Conservation (phyloP, 495 filamentous ascomycete genomes). For the Hypoxylon lenormandii region DNA sequence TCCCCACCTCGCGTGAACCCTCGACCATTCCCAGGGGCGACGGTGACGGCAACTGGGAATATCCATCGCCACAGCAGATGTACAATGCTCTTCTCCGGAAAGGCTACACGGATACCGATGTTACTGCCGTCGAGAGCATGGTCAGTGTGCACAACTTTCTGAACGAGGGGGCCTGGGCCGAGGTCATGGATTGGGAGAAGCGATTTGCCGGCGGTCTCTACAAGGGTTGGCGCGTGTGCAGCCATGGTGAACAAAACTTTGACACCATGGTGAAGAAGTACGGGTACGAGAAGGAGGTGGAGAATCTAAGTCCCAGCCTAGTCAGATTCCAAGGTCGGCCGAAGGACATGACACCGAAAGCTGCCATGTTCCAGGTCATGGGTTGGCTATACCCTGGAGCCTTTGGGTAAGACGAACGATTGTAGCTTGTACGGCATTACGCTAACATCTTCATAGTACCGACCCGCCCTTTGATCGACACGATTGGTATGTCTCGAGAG, state of each 20-base stretch:
- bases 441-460: conserved; percentile 60
- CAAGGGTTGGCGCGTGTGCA: conserved; percentile 79
- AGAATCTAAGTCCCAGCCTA: conserved; percentile 71
- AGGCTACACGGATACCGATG: conserved; percentile 91
- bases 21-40: conserved; percentile 89
- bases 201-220: conserved; percentile 78
- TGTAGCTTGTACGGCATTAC: background rate
- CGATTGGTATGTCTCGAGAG: conserved; percentile 90
- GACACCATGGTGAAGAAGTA: conserved; percentile 50
- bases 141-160: conserved; percentile 97
- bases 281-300: conserved; percentile 54
- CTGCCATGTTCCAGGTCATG: conserved; percentile 79
- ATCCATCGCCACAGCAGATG: conserved; percentile 98
- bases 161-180: conserved; percentile 95
- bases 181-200: conserved; percentile 92
- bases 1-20: conserved; percentile 80
- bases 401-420: conserved; percentile 70
- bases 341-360: conserved; percentile 89
- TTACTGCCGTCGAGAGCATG: conserved; percentile 95
- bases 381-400: conserved; percentile 80
- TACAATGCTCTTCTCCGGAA: conserved; percentile 97
- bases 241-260: conserved; percentile 73
- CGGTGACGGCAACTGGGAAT: conserved; percentile 87
- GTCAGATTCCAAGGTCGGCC: conserved; percentile 89
- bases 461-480: conserved; percentile 96